Evolutionary conservation across 129 eudicot genomes (phyloP), one percentile per base, ranked within the genome.

Genomic region (Chrysanthemum seticuspe): DNA sequence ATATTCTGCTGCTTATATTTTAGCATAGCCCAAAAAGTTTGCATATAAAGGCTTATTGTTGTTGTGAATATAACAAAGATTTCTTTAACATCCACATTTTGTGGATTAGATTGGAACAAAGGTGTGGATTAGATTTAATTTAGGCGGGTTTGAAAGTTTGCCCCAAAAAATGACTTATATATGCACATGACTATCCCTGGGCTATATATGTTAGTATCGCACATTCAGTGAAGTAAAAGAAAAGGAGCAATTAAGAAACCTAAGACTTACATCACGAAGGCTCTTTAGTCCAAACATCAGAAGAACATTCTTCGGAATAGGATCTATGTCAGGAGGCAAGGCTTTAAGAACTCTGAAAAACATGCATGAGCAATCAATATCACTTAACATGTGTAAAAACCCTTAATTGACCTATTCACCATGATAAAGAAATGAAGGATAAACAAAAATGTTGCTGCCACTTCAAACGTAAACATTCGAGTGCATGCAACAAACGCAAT

Each of bases 181-280:
- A 40, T 40, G 47, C 47, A 40, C 47, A 40, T 40, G 47, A 40
- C 47, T 40, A 40, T 40, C 45, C 45, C 45, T 36, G 45, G 45
- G 45, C 45, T 36, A 36, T 36, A 6, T 36, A 36, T 7, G 47
- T 7, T 40, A 40, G 47, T 7, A 6, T 40, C 47, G 47, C 47
- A 40, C 47, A 40, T 40, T 40, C 47, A 40, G 10, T 7, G 47
- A 40, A 40, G 47, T 40, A 40, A 6, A 40, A 40, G 10, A 71
- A 15, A 29, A 10, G n/a, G 3, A 58, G 65, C 68, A 27, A n/a
- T 0, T 6, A 14, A 47, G 40, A 67, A 60, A 50, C 21, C 47
- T 76, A 50, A 23, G n/a, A 71, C 96, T 85, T 88, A 94, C 98
- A 81, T 94, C 86, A 55, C 75, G 83, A 29, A 94, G 98, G 72